Conservation (phyloP, 495 filamentous ascomycete species). For the Penicillium argentinense region DNA sequence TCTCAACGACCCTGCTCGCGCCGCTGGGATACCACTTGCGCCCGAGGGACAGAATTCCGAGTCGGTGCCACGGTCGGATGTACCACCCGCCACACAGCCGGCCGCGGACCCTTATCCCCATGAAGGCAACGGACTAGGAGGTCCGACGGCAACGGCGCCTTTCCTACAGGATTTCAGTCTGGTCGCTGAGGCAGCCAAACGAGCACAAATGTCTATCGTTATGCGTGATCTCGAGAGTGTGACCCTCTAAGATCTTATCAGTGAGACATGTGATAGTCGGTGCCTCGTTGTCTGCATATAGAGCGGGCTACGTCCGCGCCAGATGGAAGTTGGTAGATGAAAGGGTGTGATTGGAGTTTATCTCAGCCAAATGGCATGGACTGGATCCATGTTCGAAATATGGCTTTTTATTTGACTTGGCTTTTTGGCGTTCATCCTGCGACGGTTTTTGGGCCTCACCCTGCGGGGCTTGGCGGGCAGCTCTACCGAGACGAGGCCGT, state of each 20-base stretch:
- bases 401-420: not conserved
- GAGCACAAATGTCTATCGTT: slow-evolving; percentile 83
- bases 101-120: slow-evolving; percentile 28
- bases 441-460: slow-evolving; percentile 3
- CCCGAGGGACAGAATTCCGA: slow-evolving; percentile 10
- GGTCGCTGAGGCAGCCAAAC: slow-evolving; percentile 91
- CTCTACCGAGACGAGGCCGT: not conserved
- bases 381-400: slow-evolving; percentile 14
- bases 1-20: slow-evolving; percentile 9
- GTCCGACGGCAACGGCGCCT: slow-evolving; percentile 53
- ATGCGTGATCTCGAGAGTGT: slow-evolving; percentile 74
- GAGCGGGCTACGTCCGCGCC: not conserved
- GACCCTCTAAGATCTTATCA: slow-evolving; percentile 31
- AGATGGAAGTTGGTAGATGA: not conserved
- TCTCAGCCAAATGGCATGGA: slow-evolving; percentile 4
- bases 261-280: slow-evolving; percentile 7
- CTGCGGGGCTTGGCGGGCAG: not conserved
- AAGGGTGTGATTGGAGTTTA: not conserved
- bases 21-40: slow-evolving; percentile 6
- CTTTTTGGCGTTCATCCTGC: slow-evolving; percentile 5
- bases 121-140: slow-evolving; percentile 38
- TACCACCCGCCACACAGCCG: slow-evolving; percentile 14
- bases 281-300: slow-evolving; percentile 6
- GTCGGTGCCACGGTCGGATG: slow-evolving; percentile 12
- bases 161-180: slow-evolving; percentile 80